phyloP scores from a whole-genome alignment of 768 basidiomycete species.

The Rhodosporidiobolus odoratus region DNA sequence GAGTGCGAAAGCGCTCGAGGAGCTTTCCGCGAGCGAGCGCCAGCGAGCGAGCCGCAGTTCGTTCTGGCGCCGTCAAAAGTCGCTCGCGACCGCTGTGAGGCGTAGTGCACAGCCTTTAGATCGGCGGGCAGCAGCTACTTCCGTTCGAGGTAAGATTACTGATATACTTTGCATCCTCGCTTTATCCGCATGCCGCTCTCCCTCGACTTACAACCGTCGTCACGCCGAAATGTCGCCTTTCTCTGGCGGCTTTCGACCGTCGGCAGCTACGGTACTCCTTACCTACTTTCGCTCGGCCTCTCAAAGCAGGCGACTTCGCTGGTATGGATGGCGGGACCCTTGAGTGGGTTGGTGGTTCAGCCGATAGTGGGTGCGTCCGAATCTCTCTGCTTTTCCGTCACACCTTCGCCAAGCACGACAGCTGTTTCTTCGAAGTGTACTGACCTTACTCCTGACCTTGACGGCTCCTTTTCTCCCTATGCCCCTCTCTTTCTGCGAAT shows the following conservation, averaged over 20 bases:
- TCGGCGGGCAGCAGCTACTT: no score
- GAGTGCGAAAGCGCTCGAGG: no score
- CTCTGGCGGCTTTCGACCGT: background rate
- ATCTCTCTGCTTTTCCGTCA: background rate
- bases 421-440: no score
- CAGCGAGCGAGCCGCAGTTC: no score
- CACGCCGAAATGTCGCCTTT: background rate
- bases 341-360: slow-evolving; percentile 89
- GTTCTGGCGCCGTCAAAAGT: no score
- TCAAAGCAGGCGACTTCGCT: slow-evolving; percentile 85
- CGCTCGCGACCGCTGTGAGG: no score
- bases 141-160: no score
- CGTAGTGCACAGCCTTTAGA: no score
- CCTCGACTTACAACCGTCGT: no score
- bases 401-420: background rate
- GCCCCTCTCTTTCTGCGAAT: background rate
- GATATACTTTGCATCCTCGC: no score
- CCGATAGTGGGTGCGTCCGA: slow-evolving; percentile 77
- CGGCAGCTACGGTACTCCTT: slow-evolving; percentile 86
- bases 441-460: background rate
- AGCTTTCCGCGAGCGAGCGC: no score
- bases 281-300: slow-evolving; percentile 70
- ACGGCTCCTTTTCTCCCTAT: background rate
- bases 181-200: no score
- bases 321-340: slow-evolving; percentile 83